phyloP scores from a whole-genome alignment of 495 filamentous ascomycete genomes.

The Podospora tetraspora region DNA sequence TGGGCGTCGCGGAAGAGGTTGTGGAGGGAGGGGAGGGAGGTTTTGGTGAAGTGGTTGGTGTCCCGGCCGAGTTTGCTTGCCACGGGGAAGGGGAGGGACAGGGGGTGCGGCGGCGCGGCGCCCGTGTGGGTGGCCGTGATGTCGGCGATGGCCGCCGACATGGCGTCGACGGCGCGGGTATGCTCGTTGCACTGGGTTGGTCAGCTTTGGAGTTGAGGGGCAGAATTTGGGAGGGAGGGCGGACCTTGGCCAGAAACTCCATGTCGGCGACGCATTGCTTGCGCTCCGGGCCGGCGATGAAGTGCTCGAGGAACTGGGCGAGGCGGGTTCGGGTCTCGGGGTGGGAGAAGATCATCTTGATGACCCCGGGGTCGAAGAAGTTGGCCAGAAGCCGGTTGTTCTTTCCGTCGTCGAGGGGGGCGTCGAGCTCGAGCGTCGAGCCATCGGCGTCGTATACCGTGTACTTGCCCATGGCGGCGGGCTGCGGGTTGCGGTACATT shows the following conservation, averaged over 20 bases:
- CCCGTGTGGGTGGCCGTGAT: constrained; percentile 45
- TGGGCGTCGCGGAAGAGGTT: constrained; percentile 43
- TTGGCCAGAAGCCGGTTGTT: constrained; percentile 20
- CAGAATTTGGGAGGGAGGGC: not conserved
- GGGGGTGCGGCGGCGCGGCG: constrained; percentile 35
- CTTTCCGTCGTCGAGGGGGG: not conserved
- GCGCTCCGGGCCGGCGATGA: constrained; percentile 27
- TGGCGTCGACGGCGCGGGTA: constrained; percentile 29
- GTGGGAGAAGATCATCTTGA: constrained; percentile 44
- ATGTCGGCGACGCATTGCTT: constrained; percentile 41
- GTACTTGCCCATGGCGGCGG: constrained; percentile 30
- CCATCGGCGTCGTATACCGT: constrained; percentile 30
- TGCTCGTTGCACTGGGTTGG: constrained; percentile 30
- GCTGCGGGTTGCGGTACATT: constrained; percentile 29
- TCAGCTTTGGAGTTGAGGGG: not conserved
- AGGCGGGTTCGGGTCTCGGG: constrained; percentile 40
- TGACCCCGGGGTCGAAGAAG: constrained; percentile 44
- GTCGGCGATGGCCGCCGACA: constrained; percentile 38
- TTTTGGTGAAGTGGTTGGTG: constrained; percentile 36
- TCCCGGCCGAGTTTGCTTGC: constrained; percentile 35
- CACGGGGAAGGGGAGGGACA: constrained; percentile 34
- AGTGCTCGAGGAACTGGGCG: constrained; percentile 28
- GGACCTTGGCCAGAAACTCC: constrained; percentile 46
- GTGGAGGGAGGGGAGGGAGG: constrained; percentile 41
- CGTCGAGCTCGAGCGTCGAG: constrained; percentile 11